phyloP scores from a whole-genome alignment of 768 basidiomycete species.

The Amanita rubescens region DNA sequence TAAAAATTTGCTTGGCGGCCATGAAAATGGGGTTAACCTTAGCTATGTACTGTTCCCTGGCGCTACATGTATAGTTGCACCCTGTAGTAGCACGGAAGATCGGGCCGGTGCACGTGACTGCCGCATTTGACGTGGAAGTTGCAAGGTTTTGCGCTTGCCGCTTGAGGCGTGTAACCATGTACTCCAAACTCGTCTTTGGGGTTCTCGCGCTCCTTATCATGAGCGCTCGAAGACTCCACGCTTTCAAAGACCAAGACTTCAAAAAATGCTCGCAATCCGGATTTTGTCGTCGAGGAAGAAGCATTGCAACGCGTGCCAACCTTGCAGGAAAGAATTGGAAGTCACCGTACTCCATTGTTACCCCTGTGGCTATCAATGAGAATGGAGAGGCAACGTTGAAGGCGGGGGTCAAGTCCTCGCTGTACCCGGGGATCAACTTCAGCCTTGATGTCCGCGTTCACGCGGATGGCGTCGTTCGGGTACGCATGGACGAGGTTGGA shows the following conservation, averaged over 20 bases:
- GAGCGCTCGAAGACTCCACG: conserved; percentile 24
- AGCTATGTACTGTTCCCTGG: too few species aligned
- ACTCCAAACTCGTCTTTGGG: conserved; percentile 4
- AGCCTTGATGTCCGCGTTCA: conserved; percentile 78
- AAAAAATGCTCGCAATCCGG: conserved; percentile 92
- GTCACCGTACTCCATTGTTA: conserved; percentile 81
- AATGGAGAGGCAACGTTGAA: conserved; percentile 54
- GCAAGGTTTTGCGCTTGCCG: too few species aligned
- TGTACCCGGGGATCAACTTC: conserved; percentile 84
- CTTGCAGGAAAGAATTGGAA: conserved; percentile 54
- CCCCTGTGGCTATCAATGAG: conserved; percentile 40
- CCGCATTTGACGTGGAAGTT: too few species aligned
- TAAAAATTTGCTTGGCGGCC: too few species aligned
- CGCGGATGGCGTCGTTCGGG: conserved; percentile 78
- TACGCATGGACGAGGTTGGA: conserved; percentile 82
- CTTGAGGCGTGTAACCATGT: background rate
- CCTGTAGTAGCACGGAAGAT: too few species aligned
- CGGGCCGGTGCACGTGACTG: too few species aligned
- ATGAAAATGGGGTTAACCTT: too few species aligned
- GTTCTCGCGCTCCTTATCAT: conserved; percentile 7
- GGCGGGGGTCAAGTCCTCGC: conserved; percentile 67
- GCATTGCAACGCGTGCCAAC: conserved; percentile 66
- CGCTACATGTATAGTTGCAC: too few species aligned
- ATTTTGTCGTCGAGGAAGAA: conserved; percentile 85
- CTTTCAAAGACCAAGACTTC: conserved; percentile 83